Conservation (phyloP, 768 basidiomycete genomes). For the Trametes punicea region DNA sequence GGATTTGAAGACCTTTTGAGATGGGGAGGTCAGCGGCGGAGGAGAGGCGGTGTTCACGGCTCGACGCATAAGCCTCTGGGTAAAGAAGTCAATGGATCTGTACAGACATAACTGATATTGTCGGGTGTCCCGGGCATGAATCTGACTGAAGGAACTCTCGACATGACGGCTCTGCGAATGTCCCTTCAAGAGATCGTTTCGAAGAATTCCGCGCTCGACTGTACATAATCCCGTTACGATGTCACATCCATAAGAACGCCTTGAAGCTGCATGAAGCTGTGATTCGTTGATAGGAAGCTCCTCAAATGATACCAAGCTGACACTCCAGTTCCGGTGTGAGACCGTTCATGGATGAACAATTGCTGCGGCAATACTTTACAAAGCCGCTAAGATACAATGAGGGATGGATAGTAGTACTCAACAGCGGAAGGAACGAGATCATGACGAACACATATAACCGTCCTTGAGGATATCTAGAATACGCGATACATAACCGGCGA, state of each 20-base stretch:
- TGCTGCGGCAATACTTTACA: slow-evolving; percentile 1
- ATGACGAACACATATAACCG: background rate
- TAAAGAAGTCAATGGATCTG: slow-evolving; percentile 12
- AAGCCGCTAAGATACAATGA: slow-evolving; percentile 8
- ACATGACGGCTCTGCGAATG: background rate
- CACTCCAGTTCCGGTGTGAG: no score
- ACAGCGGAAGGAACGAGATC: slow-evolving; percentile 2
- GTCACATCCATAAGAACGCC: no score
- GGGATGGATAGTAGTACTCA: slow-evolving; percentile 1
- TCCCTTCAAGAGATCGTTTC: no score
- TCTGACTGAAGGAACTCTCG: slow-evolving; percentile 37
- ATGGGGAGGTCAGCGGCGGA: no score
- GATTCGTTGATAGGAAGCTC: background rate
- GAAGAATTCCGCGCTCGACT: no score
- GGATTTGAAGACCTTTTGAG: no score
- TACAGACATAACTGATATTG: slow-evolving; percentile 1
- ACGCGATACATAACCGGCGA: slow-evolving; percentile 9
- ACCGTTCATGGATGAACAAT: background rate
- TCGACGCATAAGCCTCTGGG: no score
- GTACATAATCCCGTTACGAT: no score
- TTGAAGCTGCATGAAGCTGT: no score
- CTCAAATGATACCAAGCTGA: no score
- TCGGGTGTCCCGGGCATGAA: slow-evolving; percentile 14
- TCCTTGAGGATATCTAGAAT: slow-evolving; percentile 12
- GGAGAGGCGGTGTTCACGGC: background rate